These are phyloP conservation scores for Neoboletus brunneissimus DNA, from an alignment of 768 basidiomycete species.

Conservation along the genomic window DNA sequence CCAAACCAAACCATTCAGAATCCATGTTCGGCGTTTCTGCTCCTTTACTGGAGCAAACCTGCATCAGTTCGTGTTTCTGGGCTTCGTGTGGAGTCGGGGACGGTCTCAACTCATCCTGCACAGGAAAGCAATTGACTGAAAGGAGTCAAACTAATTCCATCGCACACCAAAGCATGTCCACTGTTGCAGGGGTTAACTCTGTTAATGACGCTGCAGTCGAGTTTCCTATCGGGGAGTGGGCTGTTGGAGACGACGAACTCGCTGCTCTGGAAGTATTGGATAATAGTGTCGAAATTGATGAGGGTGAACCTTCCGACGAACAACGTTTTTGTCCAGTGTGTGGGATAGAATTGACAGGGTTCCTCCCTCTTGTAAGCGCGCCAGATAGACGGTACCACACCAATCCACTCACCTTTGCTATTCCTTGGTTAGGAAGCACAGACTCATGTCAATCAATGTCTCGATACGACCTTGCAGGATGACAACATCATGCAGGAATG, in stretches of 20 bases:
- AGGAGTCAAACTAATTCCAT: not conserved
- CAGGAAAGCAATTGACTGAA: slow-evolving; percentile 2
- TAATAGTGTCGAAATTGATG: slow-evolving; percentile 18
- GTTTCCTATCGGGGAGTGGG: slow-evolving; percentile 56
- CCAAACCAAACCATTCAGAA: not conserved
- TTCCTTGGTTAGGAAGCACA: slow-evolving; percentile 41
- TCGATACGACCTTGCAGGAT: slow-evolving; percentile 35
- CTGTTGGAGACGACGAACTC: slow-evolving; percentile 69
- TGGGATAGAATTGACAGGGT: slow-evolving; percentile 7
- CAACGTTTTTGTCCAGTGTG: slow-evolving; percentile 29
- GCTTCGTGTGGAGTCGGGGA: not conserved
- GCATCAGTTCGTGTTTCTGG: slow-evolving; percentile 13
- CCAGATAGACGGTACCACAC: slow-evolving; percentile 20
- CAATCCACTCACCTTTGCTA: not conserved
- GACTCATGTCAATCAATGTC: slow-evolving; percentile 57
- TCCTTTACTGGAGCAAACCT: slow-evolving; percentile 11
- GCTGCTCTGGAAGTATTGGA: slow-evolving; percentile 33
- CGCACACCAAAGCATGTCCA: not conserved
- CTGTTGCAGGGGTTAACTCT: not conserved
- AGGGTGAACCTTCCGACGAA: slow-evolving; percentile 19
- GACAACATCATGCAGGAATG: not conserved
- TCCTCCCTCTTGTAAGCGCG: slow-evolving; percentile 19
- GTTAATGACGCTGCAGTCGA: not conserved
- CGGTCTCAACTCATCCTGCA: not conserved
- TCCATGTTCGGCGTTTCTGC: slow-evolving; percentile 20